These are phyloP conservation scores for Eremomyces bilateralis DNA, from an alignment of 495 filamentous ascomycete genomes.

Conservation along the genomic window DNA sequence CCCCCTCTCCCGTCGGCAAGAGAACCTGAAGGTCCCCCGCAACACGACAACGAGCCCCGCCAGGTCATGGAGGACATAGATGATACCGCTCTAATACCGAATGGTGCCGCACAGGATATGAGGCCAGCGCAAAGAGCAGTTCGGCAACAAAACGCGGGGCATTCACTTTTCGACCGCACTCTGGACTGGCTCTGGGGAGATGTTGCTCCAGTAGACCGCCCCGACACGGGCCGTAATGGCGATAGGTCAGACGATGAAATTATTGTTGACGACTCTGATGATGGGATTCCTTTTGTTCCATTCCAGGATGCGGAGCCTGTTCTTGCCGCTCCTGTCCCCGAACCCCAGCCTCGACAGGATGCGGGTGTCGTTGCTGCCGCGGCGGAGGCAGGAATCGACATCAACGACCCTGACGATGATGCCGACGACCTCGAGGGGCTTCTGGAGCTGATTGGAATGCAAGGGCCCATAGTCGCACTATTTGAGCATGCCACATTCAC, in stretches of 20 bases:
- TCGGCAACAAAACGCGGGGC: no score
- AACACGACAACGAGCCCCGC: no score
- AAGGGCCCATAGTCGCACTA: conserved; percentile 71
- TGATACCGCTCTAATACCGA: no score
- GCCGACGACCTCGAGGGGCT: conserved; percentile 96
- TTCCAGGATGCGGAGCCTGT: conserved; percentile 18
- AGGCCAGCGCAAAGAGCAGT: no score
- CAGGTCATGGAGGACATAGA: no score
- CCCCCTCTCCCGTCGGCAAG: no score
- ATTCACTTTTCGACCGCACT: no score
- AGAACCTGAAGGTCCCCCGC: no score
- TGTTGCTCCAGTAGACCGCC: no score
- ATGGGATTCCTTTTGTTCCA: conserved; percentile 43
- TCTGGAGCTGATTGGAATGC: conserved; percentile 89
- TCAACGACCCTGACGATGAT: conserved; percentile 45
- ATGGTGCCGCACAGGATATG: no score
- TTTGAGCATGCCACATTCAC: conserved; percentile 92
- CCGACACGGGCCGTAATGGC: no score
- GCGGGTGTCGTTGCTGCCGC: conserved; percentile 22
- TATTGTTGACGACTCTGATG: conserved; percentile 30
- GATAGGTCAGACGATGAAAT: conserved; percentile 39
- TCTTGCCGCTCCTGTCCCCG: conserved; percentile 5
- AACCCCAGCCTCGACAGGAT: conserved; percentile 14
- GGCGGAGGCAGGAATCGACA: conserved; percentile 29
- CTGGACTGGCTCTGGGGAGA: no score